These are phyloP conservation scores for Claviceps maximensis DNA, from an alignment of 2,329 filamentous ascomycete genomes.

Conservation along the genomic window DNA sequence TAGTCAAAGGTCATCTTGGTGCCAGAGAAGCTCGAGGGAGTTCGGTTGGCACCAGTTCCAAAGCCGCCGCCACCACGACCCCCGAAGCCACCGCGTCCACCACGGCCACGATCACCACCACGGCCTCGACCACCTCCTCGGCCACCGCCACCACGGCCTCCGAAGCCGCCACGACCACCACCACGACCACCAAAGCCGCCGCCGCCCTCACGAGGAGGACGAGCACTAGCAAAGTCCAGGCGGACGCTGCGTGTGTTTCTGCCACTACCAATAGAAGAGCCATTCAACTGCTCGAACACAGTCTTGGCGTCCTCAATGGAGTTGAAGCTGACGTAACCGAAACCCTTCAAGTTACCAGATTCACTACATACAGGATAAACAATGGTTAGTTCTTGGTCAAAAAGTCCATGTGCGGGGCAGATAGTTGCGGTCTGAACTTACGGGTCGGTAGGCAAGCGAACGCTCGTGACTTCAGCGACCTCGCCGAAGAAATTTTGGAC, in stretches of 20 bases:
- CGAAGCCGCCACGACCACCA: slow-evolving; percentile 38
- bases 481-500: slow-evolving; percentile 63
- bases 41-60: slow-evolving; percentile 34
- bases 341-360: slow-evolving; percentile 75
- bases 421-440: slow-evolving; percentile 26
- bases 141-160: slow-evolving; percentile 28
- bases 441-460: slow-evolving; percentile 79
- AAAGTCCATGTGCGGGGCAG: background rate
- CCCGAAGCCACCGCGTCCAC: slow-evolving; percentile 31
- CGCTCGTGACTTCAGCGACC: slow-evolving; percentile 57
- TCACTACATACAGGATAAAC: slow-evolving; percentile 40
- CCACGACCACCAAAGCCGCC: slow-evolving; percentile 34
- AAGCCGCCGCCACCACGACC: slow-evolving; percentile 36
- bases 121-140: slow-evolving; percentile 25
- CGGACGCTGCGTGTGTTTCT: slow-evolving; percentile 63
- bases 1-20: slow-evolving; percentile 62
- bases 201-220: slow-evolving; percentile 46
- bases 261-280: slow-evolving; percentile 47
- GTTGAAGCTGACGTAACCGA: slow-evolving; percentile 77
- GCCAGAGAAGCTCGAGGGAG: slow-evolving; percentile 40
- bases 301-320: slow-evolving; percentile 71
- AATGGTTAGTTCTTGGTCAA: background rate
- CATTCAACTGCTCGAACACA: slow-evolving; percentile 58
- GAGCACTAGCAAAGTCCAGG: slow-evolving; percentile 67
- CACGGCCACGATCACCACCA: slow-evolving; percentile 23